A percentile compares a stretch with the other conserved stretches of the same genome.
Conservation (phyloP, 768 basidiomycete genomes). For the Rhizopogon sp. region DNA sequence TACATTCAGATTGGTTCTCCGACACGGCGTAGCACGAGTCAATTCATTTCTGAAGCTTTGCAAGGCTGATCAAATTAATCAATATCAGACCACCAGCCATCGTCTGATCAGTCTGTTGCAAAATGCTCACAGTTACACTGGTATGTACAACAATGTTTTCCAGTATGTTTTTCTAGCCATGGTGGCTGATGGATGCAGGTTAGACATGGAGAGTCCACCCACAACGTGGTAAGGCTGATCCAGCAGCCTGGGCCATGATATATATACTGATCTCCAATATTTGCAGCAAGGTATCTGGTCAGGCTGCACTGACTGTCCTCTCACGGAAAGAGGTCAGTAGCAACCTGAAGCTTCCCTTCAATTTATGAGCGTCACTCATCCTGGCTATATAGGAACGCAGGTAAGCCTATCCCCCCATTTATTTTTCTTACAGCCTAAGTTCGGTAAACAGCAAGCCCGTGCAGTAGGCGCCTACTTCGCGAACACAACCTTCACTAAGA, state of each 20-base stretch:
- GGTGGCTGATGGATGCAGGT: constrained; percentile 34
- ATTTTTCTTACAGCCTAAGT: background rate
- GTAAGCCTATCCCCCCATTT: background rate
- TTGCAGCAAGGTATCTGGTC: background rate
- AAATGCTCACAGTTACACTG: background rate
- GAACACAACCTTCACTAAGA: constrained; percentile 42
- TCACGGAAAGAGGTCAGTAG: background rate
- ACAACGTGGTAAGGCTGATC: constrained; percentile 55
- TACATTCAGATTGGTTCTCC: too few species aligned
- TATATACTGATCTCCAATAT: background rate
- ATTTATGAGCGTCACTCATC: background rate
- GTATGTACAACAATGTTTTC: background rate
- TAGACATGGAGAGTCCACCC: constrained; percentile 74
- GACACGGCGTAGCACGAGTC: background rate
- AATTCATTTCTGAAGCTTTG: background rate
- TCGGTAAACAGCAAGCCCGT: constrained; percentile 49
- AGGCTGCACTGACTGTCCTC: background rate
- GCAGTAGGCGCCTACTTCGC: constrained; percentile 57
- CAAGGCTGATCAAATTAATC: background rate
- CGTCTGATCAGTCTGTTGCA: background rate
- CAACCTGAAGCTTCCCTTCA: background rate
- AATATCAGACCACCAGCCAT: background rate
- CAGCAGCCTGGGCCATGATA: background rate
- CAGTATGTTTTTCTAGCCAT: background rate
- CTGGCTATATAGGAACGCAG: background rate